Evolutionary conservation across 2,329 filamentous ascomycete genomes (phyloP).

Genomic region (Escovopsis sp.): DNA sequence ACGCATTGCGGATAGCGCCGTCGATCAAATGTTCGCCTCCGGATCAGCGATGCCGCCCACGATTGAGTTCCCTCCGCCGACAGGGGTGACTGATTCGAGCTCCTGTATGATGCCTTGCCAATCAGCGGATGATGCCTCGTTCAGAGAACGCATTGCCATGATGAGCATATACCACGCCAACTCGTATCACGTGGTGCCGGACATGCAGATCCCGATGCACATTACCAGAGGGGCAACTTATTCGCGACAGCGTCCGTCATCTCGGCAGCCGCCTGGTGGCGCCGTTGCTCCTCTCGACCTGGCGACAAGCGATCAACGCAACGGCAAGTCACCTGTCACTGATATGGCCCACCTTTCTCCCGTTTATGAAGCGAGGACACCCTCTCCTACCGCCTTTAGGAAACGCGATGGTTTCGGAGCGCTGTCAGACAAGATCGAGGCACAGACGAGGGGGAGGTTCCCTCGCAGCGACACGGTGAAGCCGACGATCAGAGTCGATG

Average conservation of each 20-base stretch:
- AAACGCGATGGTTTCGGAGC: slow-evolving; percentile 30
- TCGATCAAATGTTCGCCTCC: slow-evolving; percentile 1
- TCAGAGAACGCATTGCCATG: slow-evolving; percentile 26
- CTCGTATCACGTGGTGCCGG: slow-evolving; percentile 7
- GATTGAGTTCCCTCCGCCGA: slow-evolving; percentile 17
- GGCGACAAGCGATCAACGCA: slow-evolving; percentile 30
- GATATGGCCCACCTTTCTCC: slow-evolving; percentile 49
- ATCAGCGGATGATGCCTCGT: slow-evolving; percentile 23
- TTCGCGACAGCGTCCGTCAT: slow-evolving; percentile 22
- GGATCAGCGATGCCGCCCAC: slow-evolving; percentile 8
- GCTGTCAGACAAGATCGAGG: slow-evolving; percentile 1
- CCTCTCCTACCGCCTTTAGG: slow-evolving; percentile 48
- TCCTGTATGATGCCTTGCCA: slow-evolving; percentile 6
- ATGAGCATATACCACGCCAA: slow-evolving; percentile 21
- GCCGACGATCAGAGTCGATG: slow-evolving; percentile 3
- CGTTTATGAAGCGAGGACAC: slow-evolving; percentile 58
- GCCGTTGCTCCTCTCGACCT: slow-evolving; percentile 42
- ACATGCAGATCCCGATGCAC: slow-evolving; percentile 18
- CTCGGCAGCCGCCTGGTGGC: slow-evolving; percentile 30
- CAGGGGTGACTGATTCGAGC: slow-evolving; percentile 22
- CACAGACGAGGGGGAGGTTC: slow-evolving; percentile 8
- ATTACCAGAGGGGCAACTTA: slow-evolving; percentile 18
- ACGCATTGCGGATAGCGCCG: background rate
- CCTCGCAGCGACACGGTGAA: slow-evolving; percentile 10
- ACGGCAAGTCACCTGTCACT: slow-evolving; percentile 18